Evolutionary conservation across 225 moss, liverwort and hornwort genomes (phyloP).

Genomic region (Pseudoscleropodium purum): DNA sequence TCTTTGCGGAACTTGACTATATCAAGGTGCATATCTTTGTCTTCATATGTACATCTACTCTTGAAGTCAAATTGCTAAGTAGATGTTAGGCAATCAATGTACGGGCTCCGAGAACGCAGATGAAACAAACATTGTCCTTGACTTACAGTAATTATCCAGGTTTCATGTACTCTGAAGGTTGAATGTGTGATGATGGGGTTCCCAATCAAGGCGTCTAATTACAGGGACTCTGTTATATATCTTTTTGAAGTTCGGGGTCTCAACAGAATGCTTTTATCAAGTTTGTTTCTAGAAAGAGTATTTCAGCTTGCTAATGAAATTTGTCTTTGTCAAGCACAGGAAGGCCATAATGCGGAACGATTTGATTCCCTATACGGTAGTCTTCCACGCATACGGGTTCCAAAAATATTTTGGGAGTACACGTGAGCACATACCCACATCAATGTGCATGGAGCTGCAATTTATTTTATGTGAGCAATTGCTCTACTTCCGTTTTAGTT

Average conservation of each 20-base stretch:
- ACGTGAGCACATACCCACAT: slow-evolving; percentile 25
- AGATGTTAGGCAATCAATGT: neutral
- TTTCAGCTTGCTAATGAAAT: neutral
- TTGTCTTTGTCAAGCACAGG: slow-evolving; percentile 16
- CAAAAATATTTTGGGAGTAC: slow-evolving; percentile 49
- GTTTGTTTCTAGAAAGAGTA: neutral
- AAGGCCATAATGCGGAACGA: slow-evolving; percentile 61
- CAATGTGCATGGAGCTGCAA: neutral
- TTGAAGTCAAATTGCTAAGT: neutral
- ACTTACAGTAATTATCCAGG: neutral
- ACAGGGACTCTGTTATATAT: neutral
- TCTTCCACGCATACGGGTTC: slow-evolving; percentile 55
- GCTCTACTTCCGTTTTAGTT: neutral
- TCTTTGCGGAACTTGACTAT: slow-evolving; percentile 65
- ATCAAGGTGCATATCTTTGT: slow-evolving; percentile 27
- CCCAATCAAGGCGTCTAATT: neutral
- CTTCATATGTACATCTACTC: neutral
- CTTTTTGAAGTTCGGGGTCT: neutral
- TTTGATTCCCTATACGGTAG: slow-evolving; percentile 51
- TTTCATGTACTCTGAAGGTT: neutral
- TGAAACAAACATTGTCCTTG: neutral
- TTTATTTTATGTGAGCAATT: neutral
- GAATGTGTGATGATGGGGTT: neutral
- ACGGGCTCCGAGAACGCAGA: neutral
- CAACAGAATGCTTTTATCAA: neutral